Base-by-base conservation (phyloP, 2,329 filamentous ascomycete genomes). In the Cytospora piceicola region DNA sequence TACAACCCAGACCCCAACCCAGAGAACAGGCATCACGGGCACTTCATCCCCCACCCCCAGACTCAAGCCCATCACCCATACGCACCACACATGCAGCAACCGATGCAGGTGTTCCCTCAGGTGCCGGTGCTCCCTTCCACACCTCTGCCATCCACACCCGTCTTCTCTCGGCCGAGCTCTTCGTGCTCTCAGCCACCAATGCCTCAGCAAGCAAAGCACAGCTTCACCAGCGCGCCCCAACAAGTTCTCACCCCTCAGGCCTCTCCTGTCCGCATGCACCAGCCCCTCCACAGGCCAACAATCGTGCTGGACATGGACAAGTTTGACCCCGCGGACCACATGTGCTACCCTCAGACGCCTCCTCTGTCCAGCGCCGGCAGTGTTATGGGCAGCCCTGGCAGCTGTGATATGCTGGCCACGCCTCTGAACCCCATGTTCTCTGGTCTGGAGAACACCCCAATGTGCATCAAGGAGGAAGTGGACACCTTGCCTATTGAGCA, bases 301-400 rank as follows among this genome's bases (percentile, higher is more conserved):
- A 91, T 95, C 75, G 83, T 93, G 73, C 80, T 96, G 70, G 91
- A 96, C 77, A 92, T 91, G 20, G 90, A 93, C 71, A 85, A 66
- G 59, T 67, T 91, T 68, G 80, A 83, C 72, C 84, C 88, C 71
- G 78, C 79, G 34, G 87, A 90, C 66, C 78, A 82, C 71, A 85
- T 88, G 70, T 91, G 89, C 78, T 92, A 92, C 74, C 94, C 94
- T 39, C 89, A 92, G 9, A 97, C 94, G 24, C 94, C 94, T 58
- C 91, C 93, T 55, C 84, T 97, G 72, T 97, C 94, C 29, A 89
- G 91, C 3, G 90, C 92, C 34, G 90, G 91, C 70, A 97, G 93
- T 82, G 88, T 87, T 64, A 90, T 93, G 73, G 93, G 92, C 81
- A 97, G 93, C 83, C 93, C 94, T 60, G 90, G 90, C 69, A 90